Base-by-base conservation (phyloP, 495 filamentous ascomycete species). In the Rostrohypoxylon terebratum region DNA sequence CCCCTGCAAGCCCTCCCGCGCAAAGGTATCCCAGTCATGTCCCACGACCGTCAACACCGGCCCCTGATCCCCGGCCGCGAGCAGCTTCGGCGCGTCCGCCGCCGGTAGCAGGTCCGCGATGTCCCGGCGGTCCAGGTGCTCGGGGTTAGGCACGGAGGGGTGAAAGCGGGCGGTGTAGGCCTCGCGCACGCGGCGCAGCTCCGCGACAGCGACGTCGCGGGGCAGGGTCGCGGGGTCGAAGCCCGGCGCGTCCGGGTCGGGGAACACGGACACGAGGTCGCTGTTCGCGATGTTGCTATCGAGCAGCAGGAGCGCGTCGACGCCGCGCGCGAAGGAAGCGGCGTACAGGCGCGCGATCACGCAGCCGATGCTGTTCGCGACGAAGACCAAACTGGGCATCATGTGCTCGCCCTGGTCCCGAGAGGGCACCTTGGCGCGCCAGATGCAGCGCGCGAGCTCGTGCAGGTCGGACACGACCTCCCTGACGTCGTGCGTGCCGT, bases 231-330 rank as follows among this genome's bases (percentile, higher is more conserved):
- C 50, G 0, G 77, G 72, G 59, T 87, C 80, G 69, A 90, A 90
- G 6, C 34, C 77, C 6, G 79, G 68, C 0, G 76, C 77, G 68
- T 88, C 86, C 2, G 90, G 90, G 68, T 92, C 84, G 0, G 88
- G 90, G 74, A 87, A 89, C 11, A 89, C 66, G 6, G 85, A 87
- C 3, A 87, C 82, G 50, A 87, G 88, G 68, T 91, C 84, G 3
- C 82, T 83, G 74, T 90, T 89, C 10, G 87, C 86, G 71, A 91
- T 85, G 76, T 88, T 86, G 33, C 86, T 87, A 73, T 92, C 89
- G 0, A 92, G 85, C 4, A 91, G 79, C 14, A 91, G 61, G 0
- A 87, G 77, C 2, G 78, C 88, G 0, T 76, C 77, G 1, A 87
- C 83, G 6, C 77, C 77, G 13, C 80, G 77, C 0, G 85, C 82